Base-by-base conservation (phyloP, 176 grass and related monocot species). In the Phyllostachys edulis region DNA sequence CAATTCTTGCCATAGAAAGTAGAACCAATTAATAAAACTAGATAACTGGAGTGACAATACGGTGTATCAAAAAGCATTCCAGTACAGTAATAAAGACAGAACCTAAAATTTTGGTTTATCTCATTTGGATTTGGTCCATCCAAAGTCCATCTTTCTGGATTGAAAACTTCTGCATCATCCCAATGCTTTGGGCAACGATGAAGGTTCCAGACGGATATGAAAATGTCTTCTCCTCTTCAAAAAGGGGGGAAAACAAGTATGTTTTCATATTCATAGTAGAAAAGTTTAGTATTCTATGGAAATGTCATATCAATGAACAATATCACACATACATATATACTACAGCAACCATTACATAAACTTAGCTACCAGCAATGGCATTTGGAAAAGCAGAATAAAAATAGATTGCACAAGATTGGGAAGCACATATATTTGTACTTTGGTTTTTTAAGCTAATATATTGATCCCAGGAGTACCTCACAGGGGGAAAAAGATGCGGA, bases 61-160 rank as follows among this genome's bases (percentile, higher is more conserved):
- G 15, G 70, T 24, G 62, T 34, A 63, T 38, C 36, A 34, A 66
- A 73, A 46, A 26, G 16, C 7, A 80, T 84, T 73, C 67, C 20
- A 61, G 23, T 41, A 61, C 15, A 80, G 73, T 57, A 75, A 79
- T n/a, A 80, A 78, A 59, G 67, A 65, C 55, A 47, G 54, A 77
- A 98, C 96, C 96, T 98, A 85, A 95, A 98, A 89, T 92, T 95
- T 80, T 98, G 96, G 89, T 98, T 98, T 73, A 44, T 95, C 88
- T 98, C 96, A 55, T 95, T 98, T 81, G 96, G 96, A 87, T 93
- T 95, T 27, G 96, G 93, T 70, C 89, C 93, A 14, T 98, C 96
- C 82, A 98, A 76, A 89, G 96, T 89, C 96, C 93, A 98, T 57
- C 96, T 98, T 67, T 90, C 96, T 81, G 96, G 96, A 82, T 93